These are phyloP conservation scores for Aspergillus biplanus DNA, from an alignment of 495 filamentous ascomycete genomes.

Conservation along the genomic window DNA sequence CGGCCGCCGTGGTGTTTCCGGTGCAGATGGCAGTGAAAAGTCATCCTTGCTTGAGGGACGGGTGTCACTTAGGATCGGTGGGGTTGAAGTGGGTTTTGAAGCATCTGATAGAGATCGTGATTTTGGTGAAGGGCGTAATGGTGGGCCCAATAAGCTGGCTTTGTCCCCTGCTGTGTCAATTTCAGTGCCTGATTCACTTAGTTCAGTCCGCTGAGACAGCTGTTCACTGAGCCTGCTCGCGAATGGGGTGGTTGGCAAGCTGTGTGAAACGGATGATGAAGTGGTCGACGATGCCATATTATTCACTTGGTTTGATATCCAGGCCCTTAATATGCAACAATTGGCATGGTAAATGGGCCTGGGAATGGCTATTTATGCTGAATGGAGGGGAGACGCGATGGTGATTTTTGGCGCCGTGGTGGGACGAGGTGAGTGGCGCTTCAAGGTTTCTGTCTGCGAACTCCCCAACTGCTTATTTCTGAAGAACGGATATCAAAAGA, in stretches of 20 bases:
- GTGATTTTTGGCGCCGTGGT: slow-evolving; percentile 2
- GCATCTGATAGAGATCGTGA: slow-evolving; percentile 52
- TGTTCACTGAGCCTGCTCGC: slow-evolving; percentile 50
- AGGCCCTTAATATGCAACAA: slow-evolving; percentile 19
- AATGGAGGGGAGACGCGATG: not conserved
- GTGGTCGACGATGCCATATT: slow-evolving; percentile 29
- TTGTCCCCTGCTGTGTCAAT: slow-evolving; percentile 19
- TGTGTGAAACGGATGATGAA: slow-evolving; percentile 30
- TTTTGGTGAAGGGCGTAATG: slow-evolving; percentile 38
- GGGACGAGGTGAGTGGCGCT: not conserved
- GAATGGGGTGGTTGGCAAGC: slow-evolving; percentile 30
- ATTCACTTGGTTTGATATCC: slow-evolving; percentile 6
- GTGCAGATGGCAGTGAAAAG: slow-evolving; percentile 61
- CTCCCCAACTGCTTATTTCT: not conserved
- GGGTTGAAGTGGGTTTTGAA: slow-evolving; percentile 36
- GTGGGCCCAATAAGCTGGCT: slow-evolving; percentile 23
- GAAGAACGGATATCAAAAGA: not conserved
- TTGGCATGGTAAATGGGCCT: not conserved
- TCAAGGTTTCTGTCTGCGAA: not conserved
- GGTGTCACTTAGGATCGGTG: slow-evolving; percentile 32
- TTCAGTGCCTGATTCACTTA: slow-evolving; percentile 22
- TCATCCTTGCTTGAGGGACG: slow-evolving; percentile 74
- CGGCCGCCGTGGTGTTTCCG: slow-evolving; percentile 68
- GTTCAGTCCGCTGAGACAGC: slow-evolving; percentile 34
- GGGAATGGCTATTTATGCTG: not conserved